A percentile compares a stretch with the other conserved stretches of the same genome.
phyloP scores from a whole-genome alignment of 257 asterid species.

The Solanum neorickii region DNA sequence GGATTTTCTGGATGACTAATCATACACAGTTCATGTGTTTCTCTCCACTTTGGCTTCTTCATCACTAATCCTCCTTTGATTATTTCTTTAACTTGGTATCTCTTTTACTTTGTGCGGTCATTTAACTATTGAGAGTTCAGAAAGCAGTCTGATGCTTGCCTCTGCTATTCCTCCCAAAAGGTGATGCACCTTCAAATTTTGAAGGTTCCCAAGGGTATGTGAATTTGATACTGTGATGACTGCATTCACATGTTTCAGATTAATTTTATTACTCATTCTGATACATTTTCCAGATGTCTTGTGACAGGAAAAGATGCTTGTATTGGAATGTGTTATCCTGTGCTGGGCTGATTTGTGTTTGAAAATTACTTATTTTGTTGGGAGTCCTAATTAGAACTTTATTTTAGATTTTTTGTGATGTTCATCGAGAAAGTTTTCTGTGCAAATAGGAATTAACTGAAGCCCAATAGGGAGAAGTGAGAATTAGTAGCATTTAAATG shows the following conservation, averaged over 20 bases:
- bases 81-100: conserved; percentile 14
- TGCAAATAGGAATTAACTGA: not conserved
- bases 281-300: conserved; percentile 42
- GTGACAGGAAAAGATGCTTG: conserved; percentile 40
- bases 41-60: conserved; percentile 13
- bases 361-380: not conserved
- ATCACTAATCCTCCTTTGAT: not conserved
- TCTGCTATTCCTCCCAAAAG: conserved; percentile 27
- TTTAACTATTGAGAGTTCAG: conserved; percentile 23
- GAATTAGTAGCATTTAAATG: not conserved
- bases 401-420: not conserved
- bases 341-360: not conserved
- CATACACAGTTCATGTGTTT: conserved; percentile 27
- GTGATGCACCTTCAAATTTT: conserved; percentile 23
- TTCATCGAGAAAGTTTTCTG: not conserved
- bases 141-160: conserved; percentile 34
- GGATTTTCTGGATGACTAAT: conserved; percentile 12
- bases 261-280: conserved; percentile 21
- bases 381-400: not conserved
- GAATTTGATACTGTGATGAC: not conserved
- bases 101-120: conserved; percentile 3
- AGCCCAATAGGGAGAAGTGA: not conserved
- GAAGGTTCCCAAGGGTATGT: conserved; percentile 45
- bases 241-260: not conserved
- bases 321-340: not conserved